Conservation (phyloP, 108 stramenopile species). For the Fistulifera pelliculosa region DNA sequence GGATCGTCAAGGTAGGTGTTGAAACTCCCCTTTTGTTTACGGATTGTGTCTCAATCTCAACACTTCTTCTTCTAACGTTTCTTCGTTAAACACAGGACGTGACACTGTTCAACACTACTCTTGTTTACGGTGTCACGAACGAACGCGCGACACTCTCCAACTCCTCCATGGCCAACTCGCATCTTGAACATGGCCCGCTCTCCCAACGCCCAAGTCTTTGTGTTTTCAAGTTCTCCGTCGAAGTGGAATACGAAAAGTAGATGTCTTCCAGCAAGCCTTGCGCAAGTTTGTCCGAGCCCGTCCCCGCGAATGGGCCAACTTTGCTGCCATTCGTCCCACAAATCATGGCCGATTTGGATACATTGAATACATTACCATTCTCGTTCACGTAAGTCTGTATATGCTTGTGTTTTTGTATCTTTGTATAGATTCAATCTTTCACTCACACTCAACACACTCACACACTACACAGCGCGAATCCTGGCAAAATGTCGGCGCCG, state of each 20-base stretch:
- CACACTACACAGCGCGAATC: conserved; percentile 38
- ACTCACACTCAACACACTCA: too few relatives aligned
- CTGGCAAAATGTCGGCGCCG: conserved; percentile 26
- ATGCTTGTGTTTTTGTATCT: too few relatives aligned
- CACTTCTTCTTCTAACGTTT: conserved; percentile 16
- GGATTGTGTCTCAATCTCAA: conserved; percentile 50
- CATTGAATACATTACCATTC: conserved; percentile 9
- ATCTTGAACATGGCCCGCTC: conserved; percentile 69
- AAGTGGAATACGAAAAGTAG: conserved; percentile 35
- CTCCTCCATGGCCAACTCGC: conserved; percentile 43
- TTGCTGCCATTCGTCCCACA: conserved; percentile 42
- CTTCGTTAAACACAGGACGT: conserved; percentile 32
- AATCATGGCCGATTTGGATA: conserved; percentile 58
- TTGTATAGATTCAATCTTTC: too few relatives aligned
- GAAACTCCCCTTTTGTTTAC: conserved; percentile 13
- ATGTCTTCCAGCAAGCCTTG: conserved; percentile 34
- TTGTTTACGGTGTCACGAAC: conserved; percentile 44
- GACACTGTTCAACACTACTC: conserved; percentile 34
- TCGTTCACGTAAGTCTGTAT: too few relatives aligned
- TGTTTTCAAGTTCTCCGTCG: conserved; percentile 56
- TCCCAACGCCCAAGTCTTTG: conserved; percentile 33
- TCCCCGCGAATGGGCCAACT: conserved; percentile 52
- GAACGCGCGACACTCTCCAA: conserved; percentile 61
- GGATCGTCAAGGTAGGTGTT: conserved; percentile 45
- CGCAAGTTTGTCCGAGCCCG: conserved; percentile 47